Conservation (phyloP, 2,329 filamentous ascomycete genomes). For the Hymenotorrendiella dingleyae region DNA sequence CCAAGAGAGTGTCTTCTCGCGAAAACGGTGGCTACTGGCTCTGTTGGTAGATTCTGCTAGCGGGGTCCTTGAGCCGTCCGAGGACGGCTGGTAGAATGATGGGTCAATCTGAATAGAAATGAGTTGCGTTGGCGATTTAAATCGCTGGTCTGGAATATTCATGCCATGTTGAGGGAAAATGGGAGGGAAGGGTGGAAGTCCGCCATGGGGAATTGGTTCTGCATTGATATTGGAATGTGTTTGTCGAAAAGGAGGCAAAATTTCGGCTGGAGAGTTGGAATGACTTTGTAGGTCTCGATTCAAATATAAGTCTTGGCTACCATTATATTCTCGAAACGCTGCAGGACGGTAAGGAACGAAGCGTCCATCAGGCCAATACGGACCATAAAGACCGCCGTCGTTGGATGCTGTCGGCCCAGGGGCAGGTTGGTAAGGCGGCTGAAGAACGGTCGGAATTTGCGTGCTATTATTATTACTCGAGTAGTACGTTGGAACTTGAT, state of each 20-base stretch:
- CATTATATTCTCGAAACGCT: conserved; percentile 42
- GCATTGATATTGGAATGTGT: conserved; percentile 6
- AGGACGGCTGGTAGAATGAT: conserved; percentile 7
- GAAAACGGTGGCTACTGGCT: conserved; percentile 45
- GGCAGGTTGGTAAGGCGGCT: conserved; percentile 51
- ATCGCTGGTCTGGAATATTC: conserved; percentile 5
- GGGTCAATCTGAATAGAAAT: conserved; percentile 5
- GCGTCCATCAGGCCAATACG: conserved; percentile 59
- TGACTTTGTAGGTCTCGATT: conserved; percentile 9
- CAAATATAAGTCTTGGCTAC: conserved; percentile 8
- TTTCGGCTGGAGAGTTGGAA: conserved; percentile 7
- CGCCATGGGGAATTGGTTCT: conserved; percentile 6
- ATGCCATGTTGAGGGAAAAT: conserved; percentile 3
- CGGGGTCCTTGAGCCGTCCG: conserved; percentile 20
- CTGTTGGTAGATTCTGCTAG: conserved; percentile 20
- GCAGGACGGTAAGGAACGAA: conserved; percentile 48
- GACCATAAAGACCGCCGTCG: conserved; percentile 50
- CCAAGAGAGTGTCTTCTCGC: conserved; percentile 61
- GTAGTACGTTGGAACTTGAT: conserved; percentile 22
- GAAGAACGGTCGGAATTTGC: conserved; percentile 51
- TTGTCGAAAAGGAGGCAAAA: conserved; percentile 12
- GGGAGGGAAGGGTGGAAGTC: conserved; percentile 5
- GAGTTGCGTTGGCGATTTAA: not conserved
- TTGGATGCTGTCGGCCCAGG: conserved; percentile 53
- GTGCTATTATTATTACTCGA: conserved; percentile 37